Evolutionary conservation across 148 eudicot genomes (phyloP).

Genomic region (Dysphania ambrosioides): DNA sequence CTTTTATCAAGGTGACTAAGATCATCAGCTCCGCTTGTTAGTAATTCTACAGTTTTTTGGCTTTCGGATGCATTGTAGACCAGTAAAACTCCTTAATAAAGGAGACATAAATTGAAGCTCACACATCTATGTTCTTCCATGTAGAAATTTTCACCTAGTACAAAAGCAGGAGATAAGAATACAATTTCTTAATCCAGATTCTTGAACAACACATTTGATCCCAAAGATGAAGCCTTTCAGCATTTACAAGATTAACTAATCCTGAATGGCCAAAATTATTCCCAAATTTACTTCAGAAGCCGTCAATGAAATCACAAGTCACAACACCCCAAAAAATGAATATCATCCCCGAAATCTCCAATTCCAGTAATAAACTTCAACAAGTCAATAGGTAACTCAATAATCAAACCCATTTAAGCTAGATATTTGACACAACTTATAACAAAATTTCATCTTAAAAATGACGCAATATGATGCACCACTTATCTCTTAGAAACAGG

Average conservation of each 20-base stretch:
- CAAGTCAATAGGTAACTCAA: not conserved
- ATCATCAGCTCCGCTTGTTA: not conserved
- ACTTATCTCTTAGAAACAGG: no score
- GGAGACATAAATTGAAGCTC: not conserved
- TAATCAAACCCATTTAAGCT: not conserved
- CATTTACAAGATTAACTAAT: not conserved
- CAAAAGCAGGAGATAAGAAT: not conserved
- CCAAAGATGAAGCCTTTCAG: not conserved
- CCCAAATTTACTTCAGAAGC: not conserved
- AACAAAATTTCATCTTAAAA: not conserved
- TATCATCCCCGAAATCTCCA: not conserved
- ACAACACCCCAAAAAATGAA: not conserved
- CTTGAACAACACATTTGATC: not conserved
- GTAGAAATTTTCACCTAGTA: not conserved
- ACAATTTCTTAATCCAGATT: not conserved
- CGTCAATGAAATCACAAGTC: no score
- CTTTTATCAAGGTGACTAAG: not conserved
- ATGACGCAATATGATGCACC: not conserved
- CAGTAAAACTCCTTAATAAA: not conserved
- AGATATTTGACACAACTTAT: not conserved
- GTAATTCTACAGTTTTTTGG: not conserved
- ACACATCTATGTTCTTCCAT: not conserved
- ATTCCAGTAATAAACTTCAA: not conserved
- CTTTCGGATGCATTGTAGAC: not conserved
- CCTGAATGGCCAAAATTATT: not conserved